A percentile compares a stretch with the other conserved stretches of the same genome.
Evolutionary conservation across 768 basidiomycete genomes (phyloP).

Genomic region (Mycena floridula): DNA sequence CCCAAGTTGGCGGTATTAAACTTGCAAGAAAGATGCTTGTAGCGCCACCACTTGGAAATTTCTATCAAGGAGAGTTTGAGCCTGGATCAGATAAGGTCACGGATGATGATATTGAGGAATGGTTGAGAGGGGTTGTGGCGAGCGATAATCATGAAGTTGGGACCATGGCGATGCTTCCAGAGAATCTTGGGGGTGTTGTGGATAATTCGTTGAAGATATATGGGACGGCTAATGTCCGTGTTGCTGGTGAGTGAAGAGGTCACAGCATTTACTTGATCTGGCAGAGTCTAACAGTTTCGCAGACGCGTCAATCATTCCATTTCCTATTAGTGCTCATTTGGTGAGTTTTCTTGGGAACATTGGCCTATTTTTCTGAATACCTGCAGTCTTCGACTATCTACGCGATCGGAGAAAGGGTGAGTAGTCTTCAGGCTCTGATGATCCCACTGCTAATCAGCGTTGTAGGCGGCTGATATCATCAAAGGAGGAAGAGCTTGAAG

Average conservation of each 20-base stretch:
- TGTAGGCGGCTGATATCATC: background rate
- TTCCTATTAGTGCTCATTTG: background rate
- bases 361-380: background rate
- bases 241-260: background rate
- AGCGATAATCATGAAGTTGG: slow-evolving; percentile 30
- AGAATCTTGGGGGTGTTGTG: slow-evolving; percentile 30
- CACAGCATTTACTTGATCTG: too few species aligned
- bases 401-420: background rate
- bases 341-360: background rate
- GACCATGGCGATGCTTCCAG: slow-evolving; percentile 34
- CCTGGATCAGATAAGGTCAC: slow-evolving; percentile 17
- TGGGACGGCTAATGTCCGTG: slow-evolving; percentile 13
- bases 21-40: slow-evolving; percentile 23
- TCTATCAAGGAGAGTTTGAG: slow-evolving; percentile 25
- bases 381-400: background rate
- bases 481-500: background rate
- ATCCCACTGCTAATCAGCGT: background rate
- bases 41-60: slow-evolving; percentile 21
- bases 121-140: slow-evolving; percentile 18
- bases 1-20: slow-evolving; percentile 25
- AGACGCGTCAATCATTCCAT: background rate
- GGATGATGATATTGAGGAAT: slow-evolving; percentile 9
- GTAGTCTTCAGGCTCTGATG: background rate
- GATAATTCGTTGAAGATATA: slow-evolving; percentile 28
- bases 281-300: too few species aligned